Evolutionary conservation across 768 basidiomycete genomes (phyloP), one percentile per base, ranked within the genome.

Genomic region (Trametes maxima): DNA sequence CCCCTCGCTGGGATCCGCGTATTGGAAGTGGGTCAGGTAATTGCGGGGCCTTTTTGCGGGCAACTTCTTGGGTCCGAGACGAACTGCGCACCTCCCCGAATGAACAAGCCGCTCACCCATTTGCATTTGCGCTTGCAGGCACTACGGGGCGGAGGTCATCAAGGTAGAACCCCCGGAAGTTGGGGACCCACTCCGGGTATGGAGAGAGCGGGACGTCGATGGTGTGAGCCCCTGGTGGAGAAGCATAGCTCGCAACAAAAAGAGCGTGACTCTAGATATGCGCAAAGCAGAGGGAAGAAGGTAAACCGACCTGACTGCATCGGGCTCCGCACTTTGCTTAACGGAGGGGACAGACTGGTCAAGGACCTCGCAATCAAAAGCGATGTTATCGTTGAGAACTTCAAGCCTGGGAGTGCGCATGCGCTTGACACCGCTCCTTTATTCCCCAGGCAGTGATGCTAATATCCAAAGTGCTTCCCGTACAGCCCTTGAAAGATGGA

Each of bases 211-310:
- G 22, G 88, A 90, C 62, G 77, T 82, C 0, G 88, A 89, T 63
- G 87, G 87, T 1, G 83, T 84, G 0, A 87, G 87, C 64, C 88
- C 87, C 0, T 89, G 89, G 89, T 90, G 87, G 71, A 76, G 88
- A 45, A 88, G 87, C 64, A 80, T 89, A 24, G 88, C 76, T 10
- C 76, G 88, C 52, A 89, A 90, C 72, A 90, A 90, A 77, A 89
- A 87, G 73, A 89, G 87, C 58, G 81, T 89, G 19, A 83, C 83
- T 10, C 86, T 90, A 56, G 85, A 89, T 66, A 67, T 90, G 65
- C 76, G 84, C 25, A 84, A 80, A 61, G 76, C 77, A 17, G 79
- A 86, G 66, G 87, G 86, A n/a, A 70, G 79, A 64, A 69, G 74
- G 82, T 83, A 11, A 4, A 25, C 16, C 12, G 39, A 19, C 37